Base-by-base conservation (phyloP, 306 rosid genomes). In the Cyclanthera cordifolia region DNA sequence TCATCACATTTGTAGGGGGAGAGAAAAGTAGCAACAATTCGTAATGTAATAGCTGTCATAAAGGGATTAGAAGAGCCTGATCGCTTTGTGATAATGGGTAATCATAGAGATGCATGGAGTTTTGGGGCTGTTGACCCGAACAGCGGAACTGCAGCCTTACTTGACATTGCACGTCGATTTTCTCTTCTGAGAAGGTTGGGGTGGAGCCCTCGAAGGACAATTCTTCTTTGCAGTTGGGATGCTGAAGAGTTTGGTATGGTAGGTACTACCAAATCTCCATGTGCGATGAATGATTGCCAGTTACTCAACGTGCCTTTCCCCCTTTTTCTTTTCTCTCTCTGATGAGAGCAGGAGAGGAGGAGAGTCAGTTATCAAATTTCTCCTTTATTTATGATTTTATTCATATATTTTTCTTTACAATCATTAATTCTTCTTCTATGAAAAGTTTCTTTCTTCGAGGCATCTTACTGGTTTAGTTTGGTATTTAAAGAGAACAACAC, bases 71-170 rank as follows among this genome's bases (percentile, higher is more conserved):
- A 89, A 78, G 98, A 93, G 77, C 88, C 95, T 14, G 96, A 93
- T 79, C 85, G 98, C 37, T 81, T 77, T 84, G 98, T 93, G 81
- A 78, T 93, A 53, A 92, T 93, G 56, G 98, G 98, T 32, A 93
- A 93, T 76, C 96, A 93, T 66, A 84, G 98, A 82, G 98, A 92
- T 83, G 98, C 98, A 61, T 92, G 98, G 98, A 85, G 93, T 0
- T 92, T 78, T 72, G 98, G 98, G 41, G 96, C 98, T 66, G 98
- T 92, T 61, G 98, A 92, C 61, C 98, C 98, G 46, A 82, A 88
- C 82, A 92, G 98, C 70, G 98, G 98, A 53, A 92, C 98, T 24
- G 96, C 98, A 28, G 87, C 91, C 1, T 71, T 92, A 55, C 98
- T 92, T 14, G 98, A 92, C 79, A 72, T 92, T 48, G 96, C 96